These are phyloP conservation scores for Erysimum cheiri DNA, from an alignment of 441 rosid species.

Conservation along the genomic window DNA sequence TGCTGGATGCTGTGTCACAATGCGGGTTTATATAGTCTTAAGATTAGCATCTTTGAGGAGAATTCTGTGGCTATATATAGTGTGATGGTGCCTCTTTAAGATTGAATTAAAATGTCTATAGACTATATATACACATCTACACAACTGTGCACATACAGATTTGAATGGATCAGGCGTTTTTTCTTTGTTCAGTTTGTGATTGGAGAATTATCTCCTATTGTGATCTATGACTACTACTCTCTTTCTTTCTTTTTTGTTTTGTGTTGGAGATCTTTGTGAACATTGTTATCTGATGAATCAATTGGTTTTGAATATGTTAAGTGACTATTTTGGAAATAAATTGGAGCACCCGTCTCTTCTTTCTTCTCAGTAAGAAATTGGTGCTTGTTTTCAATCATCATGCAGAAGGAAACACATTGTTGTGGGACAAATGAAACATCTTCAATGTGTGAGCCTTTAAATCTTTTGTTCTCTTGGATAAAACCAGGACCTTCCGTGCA, in stretches of 20 bases:
- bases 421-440: neutral
- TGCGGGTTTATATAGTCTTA: conserved; percentile 28
- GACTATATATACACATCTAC: conserved; percentile 29
- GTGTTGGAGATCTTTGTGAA: conserved; percentile 3
- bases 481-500: neutral
- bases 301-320: conserved; percentile 4
- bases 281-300: conserved; percentile 7
- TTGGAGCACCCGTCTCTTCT: neutral
- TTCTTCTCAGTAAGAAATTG: neutral
- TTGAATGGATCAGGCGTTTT: conserved; percentile 20
- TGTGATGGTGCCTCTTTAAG: conserved; percentile 17
- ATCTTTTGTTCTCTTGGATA: neutral
- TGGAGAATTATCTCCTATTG: conserved; percentile 30
- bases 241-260: neutral
- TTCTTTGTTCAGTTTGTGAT: too few relatives aligned
- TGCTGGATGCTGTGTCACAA: conserved; percentile 26
- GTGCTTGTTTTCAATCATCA: conserved; percentile 7
- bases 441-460: neutral
- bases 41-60: conserved; percentile 24
- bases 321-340: neutral
- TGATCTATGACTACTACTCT: conserved; percentile 1
- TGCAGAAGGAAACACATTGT: neutral
- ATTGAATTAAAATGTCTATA: conserved; percentile 26
- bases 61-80: conserved; percentile 10
- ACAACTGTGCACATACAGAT: conserved; percentile 31